Base-by-base conservation (phyloP, 2,329 filamentous ascomycete species). In the Ascochyta fabae region DNA sequence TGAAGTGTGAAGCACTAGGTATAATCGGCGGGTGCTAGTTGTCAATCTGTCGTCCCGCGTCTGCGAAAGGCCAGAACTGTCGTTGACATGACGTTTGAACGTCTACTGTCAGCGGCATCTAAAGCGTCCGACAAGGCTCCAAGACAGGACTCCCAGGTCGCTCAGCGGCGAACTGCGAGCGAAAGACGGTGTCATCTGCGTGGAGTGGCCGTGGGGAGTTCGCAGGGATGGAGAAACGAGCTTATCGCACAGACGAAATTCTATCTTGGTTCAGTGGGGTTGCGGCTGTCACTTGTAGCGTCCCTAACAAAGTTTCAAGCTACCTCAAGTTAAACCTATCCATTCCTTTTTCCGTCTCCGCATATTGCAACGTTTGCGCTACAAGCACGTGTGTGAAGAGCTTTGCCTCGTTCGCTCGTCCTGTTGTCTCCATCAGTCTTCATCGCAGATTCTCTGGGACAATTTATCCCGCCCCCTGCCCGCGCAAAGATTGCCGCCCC, bases 41-140 rank as follows among this genome's bases (percentile, higher is more conserved):
- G 64, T 61, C 61, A 62, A 68, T 68, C 65, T 54, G 38, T 45
- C 31, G 52, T 50, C 49, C 53, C 51, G 49, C 48, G 42, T 42
- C 42, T 50, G 47, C 47, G 29, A 50, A 27, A 42, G 54, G 61
- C 61, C 53, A 67, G 62, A 66, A 41, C 40, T 48, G 41, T 48
- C 38, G 3, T 56, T 39, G 43, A 42, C 22, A 64, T 68, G 62
- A 68, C 64, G 56, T 61, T 50, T 45, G 35, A 38, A 39, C 29
- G 53, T 56, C 52, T 50, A 35, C 35, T 38, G 40, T 41, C 44
- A 40, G 38, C 42, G 45, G 52, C 31, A 46, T 49, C 27, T 36
- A 34, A 38, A 35, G 33, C 43, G 26, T 26, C 23, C 26, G 27
- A 29, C 39, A 46, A 54, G 41, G 50, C 40, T 44, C 34, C 24